Evolutionary conservation across 768 basidiomycete species (phyloP), one percentile per base, ranked within the genome.

Genomic region (Brasilioporus rufonigricans): DNA sequence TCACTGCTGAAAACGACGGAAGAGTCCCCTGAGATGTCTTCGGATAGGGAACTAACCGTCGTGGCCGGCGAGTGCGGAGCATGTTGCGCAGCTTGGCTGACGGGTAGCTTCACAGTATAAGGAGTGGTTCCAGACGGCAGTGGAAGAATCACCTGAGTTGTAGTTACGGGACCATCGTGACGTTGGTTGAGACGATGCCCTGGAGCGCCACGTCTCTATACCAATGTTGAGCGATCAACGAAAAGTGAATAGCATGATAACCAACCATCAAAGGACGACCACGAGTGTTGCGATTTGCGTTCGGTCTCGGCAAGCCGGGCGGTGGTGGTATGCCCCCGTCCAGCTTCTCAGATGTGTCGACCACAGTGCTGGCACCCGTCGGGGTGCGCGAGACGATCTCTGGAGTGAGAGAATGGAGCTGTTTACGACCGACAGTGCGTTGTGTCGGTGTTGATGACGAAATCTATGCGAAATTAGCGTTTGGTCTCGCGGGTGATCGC

Each of bases 51-150:
- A 39, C 56, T 61, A 0, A 16, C 18, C 0, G 58, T 35, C 1
- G 44, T 24, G 40, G 56, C 12, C 6, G 66, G 66, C 3, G 66
- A 66, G 6, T 23, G 49, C 18, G 63, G 63, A n/a, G n/a, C n/a
- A n/a, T n/a, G n/a, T n/a, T n/a, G n/a, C n/a, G n/a, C n/a, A n/a
- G n/a, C n/a, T n/a, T n/a, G n/a, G n/a, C n/a, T n/a, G 4, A 11
- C 4, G 11, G 64, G 55, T 4, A 61, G 16, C 44, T 48, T 68
- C 21, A 68, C 65, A 16, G 11, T 2, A 18, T 5, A 39, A 1
- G 32, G 1, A 2, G 53, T 19, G 14, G 46, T 2, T 23, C 31
- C 52, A 0, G 50, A 2, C 9, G 56, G 58, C 0, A 41, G 57
- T 4, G 65, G 63, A 8, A 59, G 53, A 21, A 55, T 11, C 4